Base-by-base conservation (phyloP, 768 basidiomycete species). In the Suillus brevipes region DNA sequence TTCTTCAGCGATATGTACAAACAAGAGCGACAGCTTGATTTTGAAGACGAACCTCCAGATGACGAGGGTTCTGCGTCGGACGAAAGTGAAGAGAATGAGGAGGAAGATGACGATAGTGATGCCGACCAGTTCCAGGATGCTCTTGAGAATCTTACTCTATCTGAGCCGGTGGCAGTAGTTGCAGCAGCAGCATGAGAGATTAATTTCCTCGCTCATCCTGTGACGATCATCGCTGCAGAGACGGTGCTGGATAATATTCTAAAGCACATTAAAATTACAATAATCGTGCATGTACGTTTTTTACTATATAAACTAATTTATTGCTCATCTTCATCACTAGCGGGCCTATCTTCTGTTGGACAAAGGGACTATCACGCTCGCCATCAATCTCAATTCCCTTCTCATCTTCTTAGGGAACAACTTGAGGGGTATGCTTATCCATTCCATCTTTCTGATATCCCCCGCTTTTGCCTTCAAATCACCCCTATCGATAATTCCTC, bases 31-130 rank as follows among this genome's bases (percentile, higher is more conserved):
- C 65, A 95, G 92, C 86, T 95, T 64, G 94, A 95, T 72, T 94
- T 85, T 72, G 91, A 94, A 71, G 92, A 94, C 68, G 88, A 92
- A 63, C 80, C 82, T n/a, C 81, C 83, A 8, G 88, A 87, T 20
- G 82, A 83, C 5, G 83, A 79, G 12, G 79, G 63, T 20, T 64
- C 61, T 34, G 62, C 65, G 63, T 56, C 66, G 8, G 73, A 67
- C 31, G 77, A 77, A 62, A 71, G 78, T 6, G 81, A 77, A 25
- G 79, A 79, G 38, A 81, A 79, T 4, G 81, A 77, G 23, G 79
- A 79, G 42, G 81, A 80, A 6, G 65, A 74, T 1, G 76, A 77
- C 2, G 74, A 72, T 18, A 72, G 76, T 23, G 82, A 79, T 40
- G 77, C 80, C 25, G 82, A 84, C 49, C 67, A 75, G 12, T 89